Conservation (phyloP, 2,329 filamentous ascomycete genomes). For the Hirsutella rhossiliensis region DNA sequence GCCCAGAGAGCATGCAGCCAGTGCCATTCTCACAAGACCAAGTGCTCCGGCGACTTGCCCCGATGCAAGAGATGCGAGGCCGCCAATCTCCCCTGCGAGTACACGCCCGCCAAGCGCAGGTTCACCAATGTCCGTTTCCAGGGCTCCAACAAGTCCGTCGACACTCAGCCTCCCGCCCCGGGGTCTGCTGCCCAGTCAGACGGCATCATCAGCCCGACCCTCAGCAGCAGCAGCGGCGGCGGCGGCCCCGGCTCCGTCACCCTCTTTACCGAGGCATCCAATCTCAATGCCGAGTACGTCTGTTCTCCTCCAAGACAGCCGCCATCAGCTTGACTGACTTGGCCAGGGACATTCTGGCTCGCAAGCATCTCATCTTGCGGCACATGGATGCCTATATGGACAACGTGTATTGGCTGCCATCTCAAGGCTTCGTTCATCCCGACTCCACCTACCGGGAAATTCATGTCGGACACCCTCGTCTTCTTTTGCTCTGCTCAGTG, state of each 20-base stretch:
- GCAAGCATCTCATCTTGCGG: constrained; percentile 20
- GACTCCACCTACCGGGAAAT: constrained; percentile 21
- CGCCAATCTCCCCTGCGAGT: constrained; percentile 24
- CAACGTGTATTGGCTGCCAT: constrained; percentile 24
- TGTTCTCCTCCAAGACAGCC: not conserved
- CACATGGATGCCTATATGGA: constrained; percentile 28
- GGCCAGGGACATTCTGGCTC: constrained; percentile 19
- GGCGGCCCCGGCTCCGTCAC: constrained; percentile 7
- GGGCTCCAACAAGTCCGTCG: constrained; percentile 3
- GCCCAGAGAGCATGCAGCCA: constrained; percentile 29
- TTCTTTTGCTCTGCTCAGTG: not conserved
- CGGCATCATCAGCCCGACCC: constrained; percentile 8
- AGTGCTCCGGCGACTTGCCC: constrained; percentile 28
- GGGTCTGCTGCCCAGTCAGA: constrained; percentile 6
- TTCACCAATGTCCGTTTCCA: constrained; percentile 21
- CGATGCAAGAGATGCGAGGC: constrained; percentile 25
- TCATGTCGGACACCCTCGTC: constrained; percentile 11
- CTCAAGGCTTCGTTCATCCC: constrained; percentile 25
- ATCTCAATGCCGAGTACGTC: constrained; percentile 17
- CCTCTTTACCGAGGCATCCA: constrained; percentile 11
- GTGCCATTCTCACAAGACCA: constrained; percentile 30
- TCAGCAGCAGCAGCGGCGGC: constrained; percentile 4
- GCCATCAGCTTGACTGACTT: not conserved
- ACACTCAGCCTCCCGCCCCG: constrained; percentile 3
- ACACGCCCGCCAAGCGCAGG: constrained; percentile 24